phyloP scores from a whole-genome alignment of 192 early-diverging fungal species.

The Backusella tuberculispora region DNA sequence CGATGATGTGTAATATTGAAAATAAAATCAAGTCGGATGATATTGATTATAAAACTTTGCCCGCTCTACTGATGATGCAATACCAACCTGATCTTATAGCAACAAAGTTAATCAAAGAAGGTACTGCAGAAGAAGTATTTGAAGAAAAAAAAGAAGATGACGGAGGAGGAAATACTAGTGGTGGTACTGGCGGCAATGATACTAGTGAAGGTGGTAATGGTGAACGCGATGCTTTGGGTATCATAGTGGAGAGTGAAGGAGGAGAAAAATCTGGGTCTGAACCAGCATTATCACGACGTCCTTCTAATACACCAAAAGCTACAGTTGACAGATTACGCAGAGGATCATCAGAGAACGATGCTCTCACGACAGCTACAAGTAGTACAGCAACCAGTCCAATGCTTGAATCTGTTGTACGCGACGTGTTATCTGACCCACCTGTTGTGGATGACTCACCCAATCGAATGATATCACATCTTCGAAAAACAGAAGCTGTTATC shows the following conservation, averaged over 20 bases:
- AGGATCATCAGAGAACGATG: background rate
- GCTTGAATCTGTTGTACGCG: background rate
- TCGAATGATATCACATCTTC: slow-evolving; percentile 19
- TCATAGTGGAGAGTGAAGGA: background rate
- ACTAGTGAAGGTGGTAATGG: background rate
- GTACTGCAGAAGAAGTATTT: slow-evolving; percentile 10
- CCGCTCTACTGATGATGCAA: slow-evolving; percentile 57
- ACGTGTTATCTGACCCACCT: slow-evolving; percentile 12
- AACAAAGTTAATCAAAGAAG: background rate
- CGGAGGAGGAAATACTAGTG: background rate
- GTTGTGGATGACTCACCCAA: background rate
- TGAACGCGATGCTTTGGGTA: slow-evolving; percentile 14
- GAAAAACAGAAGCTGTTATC: slow-evolving; percentile 48
- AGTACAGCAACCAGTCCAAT: background rate
- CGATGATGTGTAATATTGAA: slow-evolving; percentile 70
- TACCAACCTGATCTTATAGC: slow-evolving; percentile 45
- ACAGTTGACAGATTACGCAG: background rate
- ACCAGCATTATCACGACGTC: background rate
- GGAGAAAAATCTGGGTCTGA: background rate
- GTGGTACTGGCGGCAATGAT: background rate
- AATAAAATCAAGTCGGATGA: slow-evolving; percentile 62
- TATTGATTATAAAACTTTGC: slow-evolving; percentile 50
- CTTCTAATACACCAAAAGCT: background rate
- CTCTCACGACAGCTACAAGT: background rate
- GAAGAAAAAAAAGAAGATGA: slow-evolving; percentile 19